Conservation (phyloP, 2,329 filamentous ascomycete genomes). For the Calonectria henricotiae region DNA sequence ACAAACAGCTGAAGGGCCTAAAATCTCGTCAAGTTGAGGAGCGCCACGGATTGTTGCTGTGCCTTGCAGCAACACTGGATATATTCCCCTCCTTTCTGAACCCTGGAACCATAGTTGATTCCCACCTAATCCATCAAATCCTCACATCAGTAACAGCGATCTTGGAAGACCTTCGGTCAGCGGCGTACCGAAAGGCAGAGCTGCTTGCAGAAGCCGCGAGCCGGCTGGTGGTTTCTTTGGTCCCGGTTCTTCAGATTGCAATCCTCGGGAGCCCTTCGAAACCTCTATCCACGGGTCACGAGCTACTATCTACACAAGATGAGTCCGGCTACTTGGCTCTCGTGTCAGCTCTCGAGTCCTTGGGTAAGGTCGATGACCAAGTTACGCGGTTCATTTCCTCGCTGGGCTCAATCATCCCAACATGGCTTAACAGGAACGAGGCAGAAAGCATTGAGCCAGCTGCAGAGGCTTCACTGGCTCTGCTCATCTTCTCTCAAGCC, state of each 20-base stretch:
- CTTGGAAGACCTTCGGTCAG: constrained; percentile 61
- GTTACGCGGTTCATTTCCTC: constrained; percentile 48
- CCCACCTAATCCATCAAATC: constrained; percentile 53
- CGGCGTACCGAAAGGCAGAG: constrained; percentile 73
- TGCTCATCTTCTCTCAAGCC: constrained; percentile 64
- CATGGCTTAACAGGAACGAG: constrained; percentile 69
- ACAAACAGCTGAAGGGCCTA: constrained; percentile 64
- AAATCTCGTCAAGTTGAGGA: constrained; percentile 76
- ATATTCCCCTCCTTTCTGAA: constrained; percentile 59
- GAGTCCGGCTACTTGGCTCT: constrained; percentile 45
- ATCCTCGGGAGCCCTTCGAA: constrained; percentile 43
- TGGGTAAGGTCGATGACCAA: constrained; percentile 10
- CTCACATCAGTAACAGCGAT: constrained; percentile 55
- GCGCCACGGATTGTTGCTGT: constrained; percentile 77
- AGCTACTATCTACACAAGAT: constrained; percentile 48
- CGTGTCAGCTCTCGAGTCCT: constrained; percentile 44
- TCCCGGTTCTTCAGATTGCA: constrained; percentile 65
- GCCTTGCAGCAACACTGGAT: constrained; percentile 74
- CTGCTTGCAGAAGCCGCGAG: constrained; percentile 76
- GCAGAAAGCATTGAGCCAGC: constrained; percentile 66
- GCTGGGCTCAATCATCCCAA: constrained; percentile 58
- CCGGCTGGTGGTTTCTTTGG: constrained; percentile 70
- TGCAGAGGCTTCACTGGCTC: constrained; percentile 67
- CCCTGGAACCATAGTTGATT: constrained; percentile 38
- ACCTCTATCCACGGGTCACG: constrained; percentile 45